These are phyloP conservation scores for Sclerotiophoma versabilis DNA, from an alignment of 2,329 filamentous ascomycete genomes.

Conservation along the genomic window DNA sequence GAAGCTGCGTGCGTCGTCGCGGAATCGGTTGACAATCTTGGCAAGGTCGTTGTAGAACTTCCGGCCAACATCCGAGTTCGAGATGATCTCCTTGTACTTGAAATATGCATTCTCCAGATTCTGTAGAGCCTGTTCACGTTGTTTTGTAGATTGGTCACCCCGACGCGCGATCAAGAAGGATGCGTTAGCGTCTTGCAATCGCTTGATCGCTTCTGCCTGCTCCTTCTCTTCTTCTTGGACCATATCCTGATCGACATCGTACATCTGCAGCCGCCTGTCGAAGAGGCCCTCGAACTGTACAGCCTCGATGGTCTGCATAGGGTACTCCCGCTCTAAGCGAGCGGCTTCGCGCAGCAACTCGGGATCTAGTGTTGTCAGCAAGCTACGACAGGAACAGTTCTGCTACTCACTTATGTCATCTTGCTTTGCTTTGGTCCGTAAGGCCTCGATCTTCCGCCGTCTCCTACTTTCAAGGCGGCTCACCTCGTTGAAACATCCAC, in stretches of 20 bases:
- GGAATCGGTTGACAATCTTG: constrained; percentile 83
- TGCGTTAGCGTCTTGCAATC: constrained; percentile 77
- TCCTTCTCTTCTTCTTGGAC: constrained; percentile 76
- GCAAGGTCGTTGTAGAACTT: constrained; percentile 98
- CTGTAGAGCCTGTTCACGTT: constrained; percentile 87
- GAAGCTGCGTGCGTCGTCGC: constrained; percentile 81
- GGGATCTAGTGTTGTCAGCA: constrained; percentile 59
- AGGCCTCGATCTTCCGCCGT: constrained; percentile 76
- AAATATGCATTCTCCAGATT: constrained; percentile 88
- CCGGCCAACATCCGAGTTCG: constrained; percentile 85
- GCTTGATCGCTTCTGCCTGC: constrained; percentile 73
- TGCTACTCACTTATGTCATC: constrained; percentile 78
- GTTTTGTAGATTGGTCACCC: constrained; percentile 70
- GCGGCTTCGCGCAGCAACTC: constrained; percentile 84
- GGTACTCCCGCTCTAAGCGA: constrained; percentile 83
- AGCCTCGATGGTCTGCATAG: constrained; percentile 82
- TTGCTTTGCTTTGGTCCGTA: constrained; percentile 79
- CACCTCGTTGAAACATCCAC: constrained; percentile 84
- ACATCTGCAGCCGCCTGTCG: constrained; percentile 79
- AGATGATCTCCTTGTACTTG: constrained; percentile 95
- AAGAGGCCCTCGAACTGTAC: constrained; percentile 94
- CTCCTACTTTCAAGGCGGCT: constrained; percentile 81
- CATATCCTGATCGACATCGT: constrained; percentile 78
- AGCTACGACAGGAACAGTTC: constrained; percentile 6
- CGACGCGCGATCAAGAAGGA: constrained; percentile 77